Base-by-base conservation (phyloP, 345 rosid species). In the Hibiscus mutabilis region DNA sequence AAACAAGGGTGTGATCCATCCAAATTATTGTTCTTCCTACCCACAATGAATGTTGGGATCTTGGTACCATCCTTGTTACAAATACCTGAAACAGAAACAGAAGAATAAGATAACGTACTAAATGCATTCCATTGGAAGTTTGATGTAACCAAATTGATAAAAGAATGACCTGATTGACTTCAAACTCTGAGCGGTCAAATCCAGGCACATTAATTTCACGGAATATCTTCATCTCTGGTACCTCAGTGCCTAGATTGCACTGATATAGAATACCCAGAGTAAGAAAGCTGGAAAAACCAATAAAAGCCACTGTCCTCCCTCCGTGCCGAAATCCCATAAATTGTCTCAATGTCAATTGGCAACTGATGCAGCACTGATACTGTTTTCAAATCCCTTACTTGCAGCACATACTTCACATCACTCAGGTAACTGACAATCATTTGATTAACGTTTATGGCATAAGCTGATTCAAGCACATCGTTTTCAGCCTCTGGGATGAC, bases 1-100 rank as follows among this genome's bases (percentile, higher is more conserved):
- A 94, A 84, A 75, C 97, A 94, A 15, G 95, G 95, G 74, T 87
- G 92, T 2, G 97, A 85, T 74, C 97, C 93, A 81, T 90, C 93
- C 71, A 91, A 76, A 68, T 75, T 76, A 37, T 85, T 78, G 53
- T 84, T 75, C 82, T 84, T 87, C 81, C 67, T 84, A 52, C 89
- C 84, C 69, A 88, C 95, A 44, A 94, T 78, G 80, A 91, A 91
- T 75, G 84, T 78, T 1, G 97, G 98, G 73, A 94, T 80, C 86
- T 80, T 83, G 60, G 91, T 85, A 55, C 92, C 89, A 62, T 94
- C 97, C 84, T 84, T n/a, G 93, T 84, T 31, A 83, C 83, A 35
- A 86, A 95, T 27, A 86, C 92, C 99, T 95, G 84, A 49, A 68
- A 56, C 33, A 60, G 64, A 76, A 53, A 75, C 27, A 25, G 47